Evolutionary conservation across 73 alveolate species (phyloP), one percentile per base, ranked within the genome.

Genomic region (Stentor roeselii): DNA sequence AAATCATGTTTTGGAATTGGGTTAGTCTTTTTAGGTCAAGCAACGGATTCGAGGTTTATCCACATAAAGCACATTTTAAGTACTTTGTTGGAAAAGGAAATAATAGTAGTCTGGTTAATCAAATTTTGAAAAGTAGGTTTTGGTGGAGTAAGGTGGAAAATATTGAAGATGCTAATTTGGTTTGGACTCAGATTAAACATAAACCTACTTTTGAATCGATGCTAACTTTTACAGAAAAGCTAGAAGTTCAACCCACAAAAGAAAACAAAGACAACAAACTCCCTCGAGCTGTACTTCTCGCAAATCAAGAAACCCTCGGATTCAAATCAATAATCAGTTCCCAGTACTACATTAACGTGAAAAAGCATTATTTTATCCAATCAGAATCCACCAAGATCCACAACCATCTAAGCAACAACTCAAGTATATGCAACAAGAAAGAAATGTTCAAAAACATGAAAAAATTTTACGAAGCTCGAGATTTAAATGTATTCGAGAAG

Each of bases 61-160:
- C 67, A 11, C 67, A 50, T 50, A 6, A 50, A 11, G 67, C 30
- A 50, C 67, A 50, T 11, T 50, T 50, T 75, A 92, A 88, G 60
- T 90, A 90, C 59, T 91, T 86, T 75, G 90, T 94, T 14, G 98
- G 98, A 6, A 91, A 88, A 60, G 98, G 98, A 42, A 94, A 94
- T 86, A 94, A 94, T 60, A 74, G 94, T 3, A 40, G 83, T 6
- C 59, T 94, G 2, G 92, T 94, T 0, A 93, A 90, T 42, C 83
- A 60, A 35, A 42, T 86, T 27, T 88, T 94, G 60, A 88, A 94
- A 50, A 36, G 83, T 60, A 78, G 98, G 78, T 94, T 93, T 89
- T 94, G 97, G 98, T 94, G 98, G 96, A 84, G 86, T 76, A 60
- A 84, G 82, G 89, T 89, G n/a, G 95, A 94, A 36, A n/a, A 67